Evolutionary conservation across 768 basidiomycete genomes (phyloP), one percentile per base, ranked within the genome.

Genomic region (Psilocybe cubensis): DNA sequence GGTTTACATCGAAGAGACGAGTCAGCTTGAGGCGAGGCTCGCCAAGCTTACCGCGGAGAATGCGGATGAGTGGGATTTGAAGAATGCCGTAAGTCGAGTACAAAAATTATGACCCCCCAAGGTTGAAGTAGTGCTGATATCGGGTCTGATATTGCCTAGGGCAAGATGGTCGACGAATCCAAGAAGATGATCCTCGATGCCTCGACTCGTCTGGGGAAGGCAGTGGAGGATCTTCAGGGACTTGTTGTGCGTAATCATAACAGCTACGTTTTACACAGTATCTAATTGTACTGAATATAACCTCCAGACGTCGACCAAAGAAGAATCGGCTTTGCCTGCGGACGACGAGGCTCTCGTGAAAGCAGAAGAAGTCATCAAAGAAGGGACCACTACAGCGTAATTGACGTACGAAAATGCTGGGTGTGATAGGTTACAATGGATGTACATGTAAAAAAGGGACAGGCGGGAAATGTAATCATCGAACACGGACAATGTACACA

Each of bases 151-250:
- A 38, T 54, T 21, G 20, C 11, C 54, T 66, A 93, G 91, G 78
- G 70, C 53, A 83, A 80, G 66, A 76, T 93, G 75, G 73, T 87
- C 47, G 86, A 90, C 55, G 93, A 96, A 76, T 87, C 88, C 41
- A 75, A 83, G 59, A 92, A 85, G 78, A 92, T 96, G 92, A 82
- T 94, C 57, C 73, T 73, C 49, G 91, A 94, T 67, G 81, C 87
- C 20, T 74, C 76, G 54, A 79, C 70, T 53, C 81, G 89, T 45
- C 74, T 92, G n/a, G 83, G 78, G 45, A 82, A 79, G 65, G 86
- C 84, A 28, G 77, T 78, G 27, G 84, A 76, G 54, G 89, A 90
- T 54, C 78, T 95, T 57, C 75, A 79, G 61, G 80, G 83, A 56
- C 72, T 92, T 44, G 70, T 92, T 52, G 93, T 95, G 69, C 60